These are phyloP conservation scores for Penicillium arizonense DNA, from an alignment of 495 filamentous ascomycete species.

Conservation along the genomic window DNA sequence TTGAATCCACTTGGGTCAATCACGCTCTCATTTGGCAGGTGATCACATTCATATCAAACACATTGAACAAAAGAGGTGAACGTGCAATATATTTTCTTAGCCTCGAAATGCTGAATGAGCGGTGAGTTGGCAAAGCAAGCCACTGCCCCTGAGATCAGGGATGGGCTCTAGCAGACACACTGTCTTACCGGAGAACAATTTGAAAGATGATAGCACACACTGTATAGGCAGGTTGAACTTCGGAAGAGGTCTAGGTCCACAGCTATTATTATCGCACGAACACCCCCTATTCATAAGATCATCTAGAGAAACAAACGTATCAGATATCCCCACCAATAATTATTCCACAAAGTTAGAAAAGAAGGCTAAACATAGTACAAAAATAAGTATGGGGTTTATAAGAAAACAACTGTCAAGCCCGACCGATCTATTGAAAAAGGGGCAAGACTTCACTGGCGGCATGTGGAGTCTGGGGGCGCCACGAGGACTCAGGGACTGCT, in stretches of 20 bases:
- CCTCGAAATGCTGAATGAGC: too few species aligned
- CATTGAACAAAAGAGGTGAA: too few species aligned
- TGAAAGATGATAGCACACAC: not conserved
- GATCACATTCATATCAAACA: too few species aligned
- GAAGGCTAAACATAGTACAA: slow-evolving; percentile 12
- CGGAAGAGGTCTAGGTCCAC: not conserved
- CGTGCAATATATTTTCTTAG: too few species aligned
- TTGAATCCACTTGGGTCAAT: too few species aligned
- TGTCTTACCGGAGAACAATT: too few species aligned
- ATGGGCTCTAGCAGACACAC: too few species aligned
- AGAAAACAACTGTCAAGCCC: not conserved
- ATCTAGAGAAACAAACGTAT: not conserved
- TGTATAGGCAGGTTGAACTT: slow-evolving; percentile 3
- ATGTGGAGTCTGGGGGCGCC: slow-evolving; percentile 23
- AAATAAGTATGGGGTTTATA: slow-evolving; percentile 7
- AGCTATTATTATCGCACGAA: slow-evolving; percentile 3
- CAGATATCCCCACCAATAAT: slow-evolving; percentile 11
- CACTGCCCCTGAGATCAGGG: slow-evolving; percentile 1
- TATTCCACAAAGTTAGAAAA: not conserved
- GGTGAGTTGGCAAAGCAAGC: too few species aligned
- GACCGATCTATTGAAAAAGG: slow-evolving; percentile 15
- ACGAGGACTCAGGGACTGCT: slow-evolving; percentile 14
- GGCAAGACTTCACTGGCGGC: slow-evolving; percentile 15
- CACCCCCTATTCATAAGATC: slow-evolving; percentile 2
- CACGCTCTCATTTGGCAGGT: too few species aligned